phyloP scores from a whole-genome alignment of 192 early-diverging fungal species.

The Gamsiella multidivaricata region DNA sequence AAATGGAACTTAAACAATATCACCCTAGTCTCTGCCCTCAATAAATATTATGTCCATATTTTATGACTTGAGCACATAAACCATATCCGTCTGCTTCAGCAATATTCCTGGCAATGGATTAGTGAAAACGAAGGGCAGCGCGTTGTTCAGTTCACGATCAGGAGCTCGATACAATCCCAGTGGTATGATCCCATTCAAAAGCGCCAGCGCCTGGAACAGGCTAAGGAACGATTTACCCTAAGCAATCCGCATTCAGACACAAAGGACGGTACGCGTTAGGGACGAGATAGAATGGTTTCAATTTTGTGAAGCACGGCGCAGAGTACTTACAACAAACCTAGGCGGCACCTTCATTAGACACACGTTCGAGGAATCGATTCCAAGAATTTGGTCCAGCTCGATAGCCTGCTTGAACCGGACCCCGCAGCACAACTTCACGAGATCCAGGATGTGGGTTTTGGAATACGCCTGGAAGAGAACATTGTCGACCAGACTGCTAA shows the following conservation, averaged over 20 bases:
- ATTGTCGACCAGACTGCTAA: conserved; percentile 63
- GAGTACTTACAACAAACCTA: conserved; percentile 24
- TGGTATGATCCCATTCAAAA: conserved; percentile 64
- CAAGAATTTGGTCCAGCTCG: conserved; percentile 44
- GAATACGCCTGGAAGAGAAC: conserved; percentile 67
- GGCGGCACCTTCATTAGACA: conserved; percentile 28
- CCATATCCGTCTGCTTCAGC: conserved; percentile 60
- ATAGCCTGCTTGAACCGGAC: conserved; percentile 56
- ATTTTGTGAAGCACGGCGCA: neutral
- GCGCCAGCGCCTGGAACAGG: conserved; percentile 62
- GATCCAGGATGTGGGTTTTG: conserved; percentile 66
- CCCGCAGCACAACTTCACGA: conserved; percentile 73
- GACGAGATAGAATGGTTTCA: neutral
- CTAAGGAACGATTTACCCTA: conserved; percentile 60
- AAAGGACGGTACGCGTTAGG: neutral
- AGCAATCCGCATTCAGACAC: neutral
- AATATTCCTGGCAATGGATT: conserved; percentile 72
- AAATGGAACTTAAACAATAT: neutral
- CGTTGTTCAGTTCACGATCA: conserved; percentile 63
- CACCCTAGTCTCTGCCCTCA: neutral
- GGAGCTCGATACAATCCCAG: conserved; percentile 63
- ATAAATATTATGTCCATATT: neutral
- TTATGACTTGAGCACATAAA: conserved; percentile 67
- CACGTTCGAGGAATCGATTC: conserved; percentile 45
- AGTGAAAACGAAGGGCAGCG: conserved; percentile 74